Percentiles rank a stretch among this genome's conserved stretches.
phyloP scores from a whole-genome alignment of 495 filamentous ascomycete genomes.

The Tuber microsphaerosporum region DNA sequence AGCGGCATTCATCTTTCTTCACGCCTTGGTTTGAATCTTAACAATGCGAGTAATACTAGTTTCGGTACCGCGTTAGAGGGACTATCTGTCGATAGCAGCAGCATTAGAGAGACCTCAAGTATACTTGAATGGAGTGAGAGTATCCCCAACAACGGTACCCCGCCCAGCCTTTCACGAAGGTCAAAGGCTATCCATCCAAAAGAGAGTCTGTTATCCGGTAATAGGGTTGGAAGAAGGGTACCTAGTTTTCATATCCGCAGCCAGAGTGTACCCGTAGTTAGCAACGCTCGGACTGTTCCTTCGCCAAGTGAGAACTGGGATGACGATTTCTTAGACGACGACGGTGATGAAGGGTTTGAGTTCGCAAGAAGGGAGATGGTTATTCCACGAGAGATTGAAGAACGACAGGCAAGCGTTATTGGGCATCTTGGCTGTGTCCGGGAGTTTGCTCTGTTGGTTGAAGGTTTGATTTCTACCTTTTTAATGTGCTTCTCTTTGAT shows the following conservation, averaged over 20 bases:
- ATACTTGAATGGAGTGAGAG: conserved; percentile 44
- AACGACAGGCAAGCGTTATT: conserved; percentile 73
- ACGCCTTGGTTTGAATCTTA: conserved; percentile 30
- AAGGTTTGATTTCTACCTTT: conserved; percentile 42
- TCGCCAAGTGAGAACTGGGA: conserved; percentile 71
- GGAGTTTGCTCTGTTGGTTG: conserved; percentile 73
- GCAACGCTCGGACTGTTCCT: conserved; percentile 45
- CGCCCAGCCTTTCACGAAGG: conserved; percentile 44
- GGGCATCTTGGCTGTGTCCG: conserved; percentile 82
- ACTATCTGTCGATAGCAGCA: conserved; percentile 33
- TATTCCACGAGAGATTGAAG: conserved; percentile 74
- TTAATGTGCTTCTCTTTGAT: conserved; percentile 6
- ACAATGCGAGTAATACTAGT: conserved; percentile 37
- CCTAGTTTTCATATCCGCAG: conserved; percentile 79
- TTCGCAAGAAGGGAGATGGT: conserved; percentile 53
- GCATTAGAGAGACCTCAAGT: conserved; percentile 37
- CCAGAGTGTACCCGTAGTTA: conserved; percentile 78
- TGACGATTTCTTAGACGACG: conserved; percentile 61
- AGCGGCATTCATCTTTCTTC: conserved; percentile 35
- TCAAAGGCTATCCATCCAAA: conserved; percentile 90
- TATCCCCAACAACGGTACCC: conserved; percentile 31
- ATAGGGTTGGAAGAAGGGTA: conserved; percentile 59
- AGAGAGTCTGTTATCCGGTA: conserved; percentile 50
- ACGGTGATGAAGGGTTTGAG: conserved; percentile 36
- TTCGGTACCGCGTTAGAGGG: conserved; percentile 39